Percentiles rank a stretch among this genome's conserved stretches.
phyloP scores from a whole-genome alignment of 352 stramenopile species.

The Phytophthora capsici region DNA sequence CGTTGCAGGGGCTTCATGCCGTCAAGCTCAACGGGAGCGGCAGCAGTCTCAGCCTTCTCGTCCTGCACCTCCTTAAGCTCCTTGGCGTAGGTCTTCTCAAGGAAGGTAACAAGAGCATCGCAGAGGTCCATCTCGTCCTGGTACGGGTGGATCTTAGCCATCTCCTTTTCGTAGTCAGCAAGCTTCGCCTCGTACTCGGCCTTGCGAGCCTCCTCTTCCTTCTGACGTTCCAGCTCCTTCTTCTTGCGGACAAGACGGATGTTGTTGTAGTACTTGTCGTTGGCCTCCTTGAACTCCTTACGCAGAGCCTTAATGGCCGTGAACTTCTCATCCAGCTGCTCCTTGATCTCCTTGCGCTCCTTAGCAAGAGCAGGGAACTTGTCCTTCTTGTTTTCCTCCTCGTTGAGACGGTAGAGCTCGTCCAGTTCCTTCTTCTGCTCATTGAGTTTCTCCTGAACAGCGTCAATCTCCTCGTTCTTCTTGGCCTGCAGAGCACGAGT shows the following conservation, averaged over 20 bases:
- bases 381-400: slow-evolving; percentile 89
- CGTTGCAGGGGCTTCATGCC: slow-evolving; percentile 92
- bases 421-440: slow-evolving; percentile 90
- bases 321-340: slow-evolving; percentile 92
- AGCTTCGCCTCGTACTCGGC: slow-evolving; percentile 94
- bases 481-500: slow-evolving; percentile 71
- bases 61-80: slow-evolving; percentile 67
- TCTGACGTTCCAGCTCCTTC: slow-evolving; percentile 84
- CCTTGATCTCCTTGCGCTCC: slow-evolving; percentile 91
- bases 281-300: slow-evolving; percentile 91
- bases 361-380: slow-evolving; percentile 83
- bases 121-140: slow-evolving; percentile 97
- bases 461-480: slow-evolving; percentile 96
- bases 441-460: slow-evolving; percentile 92
- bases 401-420: slow-evolving; percentile 89
- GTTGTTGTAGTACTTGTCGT: slow-evolving; percentile 95
- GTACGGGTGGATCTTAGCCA: slow-evolving; percentile 96
- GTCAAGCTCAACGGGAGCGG: slow-evolving; percentile 85
- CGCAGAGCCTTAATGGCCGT: slow-evolving; percentile 87
- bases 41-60: slow-evolving; percentile 45
- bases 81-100: slow-evolving; percentile 93
- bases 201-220: slow-evolving; percentile 80
- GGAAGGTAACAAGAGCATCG: slow-evolving; percentile 93
- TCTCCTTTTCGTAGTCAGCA: slow-evolving; percentile 96
- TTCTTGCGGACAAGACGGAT: slow-evolving; percentile 88